These are phyloP conservation scores for Trifolium fragiferum DNA, from an alignment of 306 rosid species.

Conservation along the genomic window DNA sequence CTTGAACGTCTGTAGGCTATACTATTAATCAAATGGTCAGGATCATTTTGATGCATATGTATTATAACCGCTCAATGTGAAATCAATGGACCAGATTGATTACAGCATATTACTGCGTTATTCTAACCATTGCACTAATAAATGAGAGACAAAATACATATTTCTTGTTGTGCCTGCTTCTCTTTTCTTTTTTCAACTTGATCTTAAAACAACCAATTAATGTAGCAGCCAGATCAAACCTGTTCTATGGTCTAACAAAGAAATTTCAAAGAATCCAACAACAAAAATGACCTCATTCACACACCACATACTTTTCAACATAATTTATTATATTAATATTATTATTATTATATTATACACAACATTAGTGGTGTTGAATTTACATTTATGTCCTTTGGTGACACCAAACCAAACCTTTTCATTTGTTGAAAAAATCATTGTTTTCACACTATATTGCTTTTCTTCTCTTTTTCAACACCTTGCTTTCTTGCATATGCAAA, in stretches of 20 bases:
- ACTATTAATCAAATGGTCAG: too few relatives aligned
- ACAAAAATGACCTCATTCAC: conserved; percentile 23
- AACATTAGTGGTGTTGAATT: not conserved
- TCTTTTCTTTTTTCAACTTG: not conserved
- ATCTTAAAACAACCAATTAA: not conserved
- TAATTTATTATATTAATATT: not conserved
- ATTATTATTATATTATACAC: not conserved
- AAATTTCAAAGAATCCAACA: conserved; percentile 43
- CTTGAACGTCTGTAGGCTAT: too few relatives aligned
- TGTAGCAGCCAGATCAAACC: conserved; percentile 48
- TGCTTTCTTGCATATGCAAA: conserved; percentile 11
- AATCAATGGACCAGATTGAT: too few relatives aligned
- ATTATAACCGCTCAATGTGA: too few relatives aligned
- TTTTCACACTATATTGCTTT: conserved; percentile 52
- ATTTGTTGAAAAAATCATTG: conserved; percentile 37
- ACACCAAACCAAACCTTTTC: conserved; percentile 43
- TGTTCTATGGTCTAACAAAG: conserved; percentile 40
- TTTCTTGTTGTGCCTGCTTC: too few relatives aligned
- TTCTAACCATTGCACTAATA: too few relatives aligned
- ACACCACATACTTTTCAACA: conserved; percentile 14
- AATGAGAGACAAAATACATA: too few relatives aligned
- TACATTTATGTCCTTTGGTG: conserved; percentile 36
- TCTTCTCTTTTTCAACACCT: conserved; percentile 36
- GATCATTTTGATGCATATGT: too few relatives aligned
- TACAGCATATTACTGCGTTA: too few relatives aligned